phyloP scores from a whole-genome alignment of 108 stramenopile species.

The Nitzschia sp. region DNA sequence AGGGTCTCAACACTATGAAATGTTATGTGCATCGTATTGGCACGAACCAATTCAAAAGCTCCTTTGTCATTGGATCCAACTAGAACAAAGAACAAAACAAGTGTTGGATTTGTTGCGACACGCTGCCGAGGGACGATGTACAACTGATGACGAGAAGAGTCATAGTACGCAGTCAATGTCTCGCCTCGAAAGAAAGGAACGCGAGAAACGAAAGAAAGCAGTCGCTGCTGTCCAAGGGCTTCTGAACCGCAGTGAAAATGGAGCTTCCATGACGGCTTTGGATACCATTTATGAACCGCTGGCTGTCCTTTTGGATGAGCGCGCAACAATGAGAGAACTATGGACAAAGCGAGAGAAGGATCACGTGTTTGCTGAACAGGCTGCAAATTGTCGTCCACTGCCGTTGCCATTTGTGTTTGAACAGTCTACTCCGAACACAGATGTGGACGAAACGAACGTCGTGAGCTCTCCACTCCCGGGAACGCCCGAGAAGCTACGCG shows the following conservation, averaged over 20 bases:
- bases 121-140: slow-evolving; percentile 45
- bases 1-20: slow-evolving; percentile 46
- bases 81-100: slow-evolving; percentile 53
- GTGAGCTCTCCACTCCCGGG: slow-evolving; percentile 41
- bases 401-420: slow-evolving; percentile 41
- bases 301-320: slow-evolving; percentile 43
- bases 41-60: slow-evolving; percentile 39
- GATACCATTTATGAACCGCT: slow-evolving; percentile 44
- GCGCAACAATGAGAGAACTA: slow-evolving; percentile 41
- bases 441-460: not conserved
- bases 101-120: slow-evolving; percentile 33
- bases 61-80: slow-evolving; percentile 46
- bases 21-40: slow-evolving; percentile 46
- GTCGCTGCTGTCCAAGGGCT: slow-evolving; percentile 30
- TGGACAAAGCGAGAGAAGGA: slow-evolving; percentile 56
- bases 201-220: slow-evolving; percentile 53
- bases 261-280: not conserved
- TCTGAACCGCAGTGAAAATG: slow-evolving; percentile 11
- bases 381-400: slow-evolving; percentile 41
- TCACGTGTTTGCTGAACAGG: slow-evolving; percentile 42
- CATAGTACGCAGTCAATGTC: not conserved
- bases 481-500: slow-evolving; percentile 23
- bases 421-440: not conserved
- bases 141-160: not conserved
- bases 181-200: slow-evolving; percentile 36